phyloP scores from a whole-genome alignment of 2,329 filamentous ascomycete genomes.

The Metarhizium sp. region DNA sequence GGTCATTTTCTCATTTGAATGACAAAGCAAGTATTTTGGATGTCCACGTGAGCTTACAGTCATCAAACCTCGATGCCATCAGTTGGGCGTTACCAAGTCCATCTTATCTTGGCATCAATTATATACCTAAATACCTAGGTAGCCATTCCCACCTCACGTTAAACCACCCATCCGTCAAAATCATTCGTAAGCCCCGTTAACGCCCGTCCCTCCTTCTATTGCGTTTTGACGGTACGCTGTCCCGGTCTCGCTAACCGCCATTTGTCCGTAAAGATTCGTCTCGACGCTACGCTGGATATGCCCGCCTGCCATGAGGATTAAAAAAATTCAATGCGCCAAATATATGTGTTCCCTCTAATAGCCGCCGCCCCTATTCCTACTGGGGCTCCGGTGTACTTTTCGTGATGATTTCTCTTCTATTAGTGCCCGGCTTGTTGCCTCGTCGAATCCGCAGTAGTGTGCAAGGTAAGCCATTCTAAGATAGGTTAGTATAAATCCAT shows the following conservation, averaged over 20 bases:
- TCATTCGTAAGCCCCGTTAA: not conserved
- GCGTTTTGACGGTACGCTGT: not conserved
- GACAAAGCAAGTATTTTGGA: no score
- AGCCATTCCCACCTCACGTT: no score
- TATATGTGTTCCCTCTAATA: not conserved
- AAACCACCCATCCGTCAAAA: no score
- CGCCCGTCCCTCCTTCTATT: not conserved
- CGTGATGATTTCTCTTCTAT: slow-evolving; percentile 30
- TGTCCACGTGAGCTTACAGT: no score
- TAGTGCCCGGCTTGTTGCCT: slow-evolving; percentile 37
- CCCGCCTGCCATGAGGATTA: not conserved
- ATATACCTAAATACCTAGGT: no score
- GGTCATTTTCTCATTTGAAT: no score
- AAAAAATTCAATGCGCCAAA: not conserved
- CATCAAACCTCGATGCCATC: no score
- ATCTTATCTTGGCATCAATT: no score
- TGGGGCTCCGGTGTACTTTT: slow-evolving; percentile 17
- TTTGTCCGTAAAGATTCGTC: not conserved
- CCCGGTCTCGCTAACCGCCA: not conserved
- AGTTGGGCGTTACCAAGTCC: no score
- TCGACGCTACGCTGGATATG: not conserved
- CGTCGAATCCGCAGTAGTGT: slow-evolving; percentile 43
- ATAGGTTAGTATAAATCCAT: slow-evolving; percentile 7
- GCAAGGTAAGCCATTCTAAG: slow-evolving; percentile 41
- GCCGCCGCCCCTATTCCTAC: slow-evolving; percentile 10